These are phyloP conservation scores for Apiospora marii DNA, from an alignment of 2,329 filamentous ascomycete species.

Conservation along the genomic window DNA sequence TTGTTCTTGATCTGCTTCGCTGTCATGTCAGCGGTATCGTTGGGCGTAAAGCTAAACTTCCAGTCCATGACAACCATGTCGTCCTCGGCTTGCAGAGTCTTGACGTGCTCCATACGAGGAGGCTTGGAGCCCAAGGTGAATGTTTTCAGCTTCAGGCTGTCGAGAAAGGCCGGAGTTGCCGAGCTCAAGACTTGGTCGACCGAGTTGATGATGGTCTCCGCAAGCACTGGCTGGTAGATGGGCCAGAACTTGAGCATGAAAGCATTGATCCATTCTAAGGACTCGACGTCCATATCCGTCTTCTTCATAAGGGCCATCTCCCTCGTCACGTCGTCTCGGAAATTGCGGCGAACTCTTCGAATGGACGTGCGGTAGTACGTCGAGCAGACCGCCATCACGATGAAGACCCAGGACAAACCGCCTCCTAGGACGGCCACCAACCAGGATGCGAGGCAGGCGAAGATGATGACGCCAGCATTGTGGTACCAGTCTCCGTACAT, in stretches of 20 bases:
- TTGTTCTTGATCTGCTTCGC: conserved; percentile 90
- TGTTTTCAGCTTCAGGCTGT: conserved; percentile 90
- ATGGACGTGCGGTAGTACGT: conserved; percentile 98
- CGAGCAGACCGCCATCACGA: conserved; percentile 89
- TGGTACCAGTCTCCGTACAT: conserved; percentile 99
- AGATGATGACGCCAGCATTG: conserved; percentile 92
- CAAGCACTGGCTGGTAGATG: conserved; percentile 94
- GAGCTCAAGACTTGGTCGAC: conserved; percentile 96
- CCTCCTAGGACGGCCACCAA: conserved; percentile 88
- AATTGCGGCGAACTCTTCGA: conserved; percentile 91
- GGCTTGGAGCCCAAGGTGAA: conserved; percentile 96
- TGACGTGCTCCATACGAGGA: conserved; percentile 95
- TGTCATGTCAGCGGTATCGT: conserved; percentile 92
- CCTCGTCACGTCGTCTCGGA: conserved; percentile 90
- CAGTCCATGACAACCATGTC: conserved; percentile 99
- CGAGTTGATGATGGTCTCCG: conserved; percentile 88
- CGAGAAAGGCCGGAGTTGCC: conserved; percentile 88
- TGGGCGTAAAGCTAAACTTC: conserved; percentile 99
- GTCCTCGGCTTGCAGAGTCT: conserved; percentile 93
- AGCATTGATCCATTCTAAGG: conserved; percentile 98
- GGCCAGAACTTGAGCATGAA: conserved; percentile 99
- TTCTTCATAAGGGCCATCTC: conserved; percentile 82
- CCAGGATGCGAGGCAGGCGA: conserved; percentile 92
- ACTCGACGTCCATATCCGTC: conserved; percentile 90
- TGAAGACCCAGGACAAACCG: conserved; percentile 89